Percentiles rank a stretch among this genome's conserved stretches.
These are phyloP conservation scores for Monosporozyma aerobia DNA, from an alignment of 805 yeast genomes.

Conservation along the genomic window DNA sequence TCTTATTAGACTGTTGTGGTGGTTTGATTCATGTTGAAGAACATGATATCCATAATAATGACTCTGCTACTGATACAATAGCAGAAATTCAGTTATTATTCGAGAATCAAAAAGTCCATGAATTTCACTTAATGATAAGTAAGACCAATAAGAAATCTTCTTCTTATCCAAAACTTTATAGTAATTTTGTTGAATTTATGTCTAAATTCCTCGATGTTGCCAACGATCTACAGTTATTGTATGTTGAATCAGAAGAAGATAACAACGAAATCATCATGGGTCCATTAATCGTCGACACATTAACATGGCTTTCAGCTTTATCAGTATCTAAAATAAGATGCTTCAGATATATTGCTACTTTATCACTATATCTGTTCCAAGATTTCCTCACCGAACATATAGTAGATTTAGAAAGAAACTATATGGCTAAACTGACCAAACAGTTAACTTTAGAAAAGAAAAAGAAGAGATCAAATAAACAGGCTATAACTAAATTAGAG, in stretches of 20 bases:
- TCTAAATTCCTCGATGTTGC: constrained; percentile 41
- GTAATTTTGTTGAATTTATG: constrained; percentile 49
- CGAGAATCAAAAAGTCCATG: constrained; percentile 52
- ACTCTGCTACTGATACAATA: constrained; percentile 64
- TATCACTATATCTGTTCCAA: constrained; percentile 50
- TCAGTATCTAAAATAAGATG: constrained; percentile 64
- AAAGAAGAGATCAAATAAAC: constrained; percentile 31
- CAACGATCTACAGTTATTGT: constrained; percentile 55
- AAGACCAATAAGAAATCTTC: constrained; percentile 36
- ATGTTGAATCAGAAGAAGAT: constrained; percentile 27
- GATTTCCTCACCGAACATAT: constrained; percentile 47
- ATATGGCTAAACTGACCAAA: constrained; percentile 32
- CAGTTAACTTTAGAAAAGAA: constrained; percentile 32
- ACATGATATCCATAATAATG: constrained; percentile 66
- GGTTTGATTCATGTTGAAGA: constrained; percentile 55
- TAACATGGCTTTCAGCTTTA: constrained; percentile 70
- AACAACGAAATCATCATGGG: constrained; percentile 23
- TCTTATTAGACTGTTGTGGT: constrained; percentile 64
- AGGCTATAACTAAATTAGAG: constrained; percentile 40
- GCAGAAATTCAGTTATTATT: constrained; percentile 61
- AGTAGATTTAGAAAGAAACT: constrained; percentile 29
- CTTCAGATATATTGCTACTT: constrained; percentile 58
- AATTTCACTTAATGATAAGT: constrained; percentile 55
- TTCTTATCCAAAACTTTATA: constrained; percentile 38
- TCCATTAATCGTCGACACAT: constrained; percentile 36